Base-by-base conservation (phyloP, 148 eudicot species). In the Heliamphora exappendiculata region DNA sequence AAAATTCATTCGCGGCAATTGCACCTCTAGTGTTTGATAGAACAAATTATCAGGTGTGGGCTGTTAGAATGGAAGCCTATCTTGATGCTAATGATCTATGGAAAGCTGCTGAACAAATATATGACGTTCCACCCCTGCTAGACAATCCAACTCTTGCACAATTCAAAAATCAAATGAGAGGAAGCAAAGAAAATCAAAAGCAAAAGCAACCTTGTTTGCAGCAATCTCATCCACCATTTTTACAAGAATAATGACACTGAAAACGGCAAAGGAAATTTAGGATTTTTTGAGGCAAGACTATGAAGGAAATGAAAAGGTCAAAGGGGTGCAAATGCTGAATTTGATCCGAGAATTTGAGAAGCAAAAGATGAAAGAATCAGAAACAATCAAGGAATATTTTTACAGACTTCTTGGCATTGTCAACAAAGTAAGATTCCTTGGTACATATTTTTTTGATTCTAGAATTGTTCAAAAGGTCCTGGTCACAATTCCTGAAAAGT, bases 311-410 rank as follows among this genome's bases (percentile, higher is more conserved):
- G 72, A 78, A 64, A 36, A 51, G 10, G 64, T 73, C 14, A 33
- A 7, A 63, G 72, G 76, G 3, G 50, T 78, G 77, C 36, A 45
- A 60, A 60, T 71, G 34, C 17, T 78, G 49, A 70, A 78, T 37
- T 28, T 78, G 19, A 73, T 78, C 1, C 22, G 77, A 36, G 81
- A 78, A 14, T 78, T 78, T 26, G 72, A 78, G 70, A 0, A 50
- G 76, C 72, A 72, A 49, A 73, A 28, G 64, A 78, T 72, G 81
- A 77, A 68, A 37, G 57, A 78, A 20, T 50, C 66, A 19, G 81
- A 78, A 29, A 34, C 81, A 4, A 47, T 47, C 50, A 47, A 47
- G 50, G 50, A 47, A 7, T 9, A 47, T 14, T 47, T 14, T 47
- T 2, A 47, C 50, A 47, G 12, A 47, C 17, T 47, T 1, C 12